Evolutionary conservation across 2,329 filamentous ascomycete species (phyloP), one percentile per base, ranked within the genome.

Genomic region (Camptophora hylomeconis): DNA sequence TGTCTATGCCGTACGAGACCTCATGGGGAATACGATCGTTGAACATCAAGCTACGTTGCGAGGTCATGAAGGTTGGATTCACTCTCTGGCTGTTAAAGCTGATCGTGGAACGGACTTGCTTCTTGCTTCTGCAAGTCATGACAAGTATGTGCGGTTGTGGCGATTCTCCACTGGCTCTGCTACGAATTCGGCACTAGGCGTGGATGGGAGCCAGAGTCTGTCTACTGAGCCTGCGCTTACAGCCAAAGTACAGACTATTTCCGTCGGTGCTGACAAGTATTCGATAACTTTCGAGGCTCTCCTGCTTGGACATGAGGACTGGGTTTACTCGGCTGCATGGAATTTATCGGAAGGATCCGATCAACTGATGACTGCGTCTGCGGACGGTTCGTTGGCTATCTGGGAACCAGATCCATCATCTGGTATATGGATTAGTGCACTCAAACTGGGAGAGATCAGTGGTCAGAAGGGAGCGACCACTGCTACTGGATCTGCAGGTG

Each of bases 91-190:
- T 38, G 89, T 98, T 42, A 69, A 72, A 1, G 61, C 60, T 35
- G 80, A 89, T 47, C 66, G 55, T 9, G 49, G 58, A 0, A 69
- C 70, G 29, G 86, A 94, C 49, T 51, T 92, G 3, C 57, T 95
- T 13, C 67, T 98, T 12, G 83, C 87, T 1, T 95, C 87, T 7
- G 86, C 86, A 13, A 95, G 87, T 50, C 89, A 98, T 53, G 89
- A 98, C 55, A 94, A 92, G 57, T 98, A 95, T 47, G 77, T 95
- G 35, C 79, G 89, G 21, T 68, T 98, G 19, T 98, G 89, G 89
- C 73, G 86, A 33, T 59, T 98, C 19, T 80, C 80, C 39, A 62
- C 69, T 37, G 82, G 81, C 18, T 67, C 68, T 34, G 20, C 15
- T 9, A 15, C 8, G 11, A 7, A 13, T n/a, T 11, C 21, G n/a